Evolutionary conservation across 169 alveolate genomes (phyloP).

Genomic region (Babesia sp.): DNA sequence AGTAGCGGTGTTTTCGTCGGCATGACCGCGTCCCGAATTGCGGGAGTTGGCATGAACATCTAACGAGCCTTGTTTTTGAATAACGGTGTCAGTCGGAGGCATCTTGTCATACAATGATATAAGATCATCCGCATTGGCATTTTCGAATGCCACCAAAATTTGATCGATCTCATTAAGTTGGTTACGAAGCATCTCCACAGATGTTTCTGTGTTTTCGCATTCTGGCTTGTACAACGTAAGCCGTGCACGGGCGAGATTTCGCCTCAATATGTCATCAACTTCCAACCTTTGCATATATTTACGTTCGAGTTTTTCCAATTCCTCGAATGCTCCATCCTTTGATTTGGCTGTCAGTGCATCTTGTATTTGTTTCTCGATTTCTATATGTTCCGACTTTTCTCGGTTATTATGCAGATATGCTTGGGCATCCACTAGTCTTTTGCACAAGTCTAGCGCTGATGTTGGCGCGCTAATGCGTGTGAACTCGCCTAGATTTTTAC

Average conservation of each 20-base stretch:
- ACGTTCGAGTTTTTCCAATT: neutral
- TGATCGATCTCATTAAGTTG: neutral
- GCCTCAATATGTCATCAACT: conserved; percentile 23
- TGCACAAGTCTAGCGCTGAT: conserved; percentile 18
- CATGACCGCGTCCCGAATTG: too few species aligned
- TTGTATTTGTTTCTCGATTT: neutral
- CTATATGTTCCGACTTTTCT: neutral
- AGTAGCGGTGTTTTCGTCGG: neutral
- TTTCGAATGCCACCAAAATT: neutral
- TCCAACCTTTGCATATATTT: conserved; percentile 15
- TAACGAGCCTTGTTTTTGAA: too few species aligned
- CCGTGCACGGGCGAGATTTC: conserved; percentile 15
- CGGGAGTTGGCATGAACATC: too few species aligned
- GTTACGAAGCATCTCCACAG: neutral
- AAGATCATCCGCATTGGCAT: neutral
- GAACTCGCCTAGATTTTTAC: conserved; percentile 38
- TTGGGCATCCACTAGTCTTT: conserved; percentile 7
- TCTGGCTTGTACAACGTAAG: neutral
- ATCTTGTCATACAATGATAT: neutral
- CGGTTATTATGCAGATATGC: neutral
- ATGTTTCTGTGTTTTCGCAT: neutral
- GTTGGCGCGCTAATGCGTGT: neutral
- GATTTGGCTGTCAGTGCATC: neutral
- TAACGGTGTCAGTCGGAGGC: too few species aligned
- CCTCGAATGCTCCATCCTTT: neutral